Percentiles rank a stretch among this genome's conserved stretches.
phyloP scores from a whole-genome alignment of 106 monocot species.

The Posidonia australis region DNA sequence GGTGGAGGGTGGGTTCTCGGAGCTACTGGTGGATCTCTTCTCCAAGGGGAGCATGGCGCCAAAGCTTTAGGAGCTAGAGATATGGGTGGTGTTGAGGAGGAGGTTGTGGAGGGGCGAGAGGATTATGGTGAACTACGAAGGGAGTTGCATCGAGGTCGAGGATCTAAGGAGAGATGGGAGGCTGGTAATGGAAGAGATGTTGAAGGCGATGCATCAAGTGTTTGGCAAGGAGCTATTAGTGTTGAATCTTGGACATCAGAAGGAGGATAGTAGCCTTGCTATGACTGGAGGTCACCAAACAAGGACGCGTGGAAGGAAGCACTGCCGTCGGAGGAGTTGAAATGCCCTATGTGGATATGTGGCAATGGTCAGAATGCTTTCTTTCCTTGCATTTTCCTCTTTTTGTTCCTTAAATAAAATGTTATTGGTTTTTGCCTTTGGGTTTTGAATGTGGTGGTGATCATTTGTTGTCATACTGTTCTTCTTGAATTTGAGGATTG shows the following conservation, averaged over 20 bases:
- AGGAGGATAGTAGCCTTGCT: slow-evolving; percentile 53
- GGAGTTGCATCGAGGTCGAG: slow-evolving; percentile 73
- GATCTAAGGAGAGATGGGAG: slow-evolving; percentile 46
- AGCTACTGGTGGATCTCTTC: slow-evolving; percentile 64
- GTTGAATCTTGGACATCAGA: slow-evolving; percentile 29
- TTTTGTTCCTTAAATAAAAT: too few species aligned
- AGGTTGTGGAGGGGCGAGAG: slow-evolving; percentile 43
- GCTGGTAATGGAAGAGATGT: slow-evolving; percentile 46
- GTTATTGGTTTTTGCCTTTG: too few species aligned
- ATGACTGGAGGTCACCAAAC: slow-evolving; percentile 42
- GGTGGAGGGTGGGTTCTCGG: slow-evolving; percentile 34
- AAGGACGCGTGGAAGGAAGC: slow-evolving; percentile 38
- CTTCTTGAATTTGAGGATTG: too few species aligned
- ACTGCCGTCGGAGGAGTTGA: slow-evolving; percentile 33
- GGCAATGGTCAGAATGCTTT: slow-evolving; percentile 23
- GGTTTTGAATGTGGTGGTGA: too few species aligned
- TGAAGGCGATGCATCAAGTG: slow-evolving; percentile 37
- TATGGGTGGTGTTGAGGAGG: slow-evolving; percentile 43
- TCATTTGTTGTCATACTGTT: too few species aligned
- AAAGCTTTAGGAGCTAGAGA: slow-evolving; percentile 49
- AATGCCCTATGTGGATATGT: slow-evolving; percentile 56
- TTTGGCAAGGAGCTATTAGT: slow-evolving; percentile 46
- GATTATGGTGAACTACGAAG: slow-evolving; percentile 82
- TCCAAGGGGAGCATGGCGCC: slow-evolving; percentile 49
- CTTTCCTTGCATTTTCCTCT: too few species aligned